phyloP scores from a whole-genome alignment of 441 rosid species.

The Biscutella auriculata region DNA sequence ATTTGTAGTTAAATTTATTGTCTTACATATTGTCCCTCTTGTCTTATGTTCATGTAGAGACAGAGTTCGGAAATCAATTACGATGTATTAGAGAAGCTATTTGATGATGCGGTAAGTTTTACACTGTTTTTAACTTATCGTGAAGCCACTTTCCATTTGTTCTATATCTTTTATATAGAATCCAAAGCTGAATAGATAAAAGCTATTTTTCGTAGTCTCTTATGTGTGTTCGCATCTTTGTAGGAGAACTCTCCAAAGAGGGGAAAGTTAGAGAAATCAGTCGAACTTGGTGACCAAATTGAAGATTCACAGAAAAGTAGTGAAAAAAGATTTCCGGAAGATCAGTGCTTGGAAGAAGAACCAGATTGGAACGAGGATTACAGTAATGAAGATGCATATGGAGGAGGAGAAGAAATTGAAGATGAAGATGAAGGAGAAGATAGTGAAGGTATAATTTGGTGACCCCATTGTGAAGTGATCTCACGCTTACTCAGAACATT shows the following conservation, averaged over 20 bases:
- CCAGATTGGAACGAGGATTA: conserved; percentile 4
- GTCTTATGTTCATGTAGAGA: conserved; percentile 14
- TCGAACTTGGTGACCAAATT: background rate
- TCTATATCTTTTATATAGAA: background rate
- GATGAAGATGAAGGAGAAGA: conserved; percentile 3
- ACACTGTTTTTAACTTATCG: background rate
- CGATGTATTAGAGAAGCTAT: conserved; percentile 23
- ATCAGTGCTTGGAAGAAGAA: conserved; percentile 1
- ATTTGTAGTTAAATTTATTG: background rate
- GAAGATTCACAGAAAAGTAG: background rate
- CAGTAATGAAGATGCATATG: conserved; percentile 4
- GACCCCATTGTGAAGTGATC: background rate
- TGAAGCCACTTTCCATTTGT: background rate
- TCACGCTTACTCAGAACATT: background rate
- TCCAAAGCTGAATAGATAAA: background rate
- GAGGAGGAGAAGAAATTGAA: conserved; percentile 1
- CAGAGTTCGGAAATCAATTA: conserved; percentile 20
- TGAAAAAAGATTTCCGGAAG: background rate
- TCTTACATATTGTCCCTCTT: background rate
- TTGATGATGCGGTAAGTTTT: conserved; percentile 23
- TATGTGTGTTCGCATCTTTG: conserved; percentile 7
- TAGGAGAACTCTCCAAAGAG: conserved; percentile 20
- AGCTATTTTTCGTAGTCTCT: conserved; percentile 1
- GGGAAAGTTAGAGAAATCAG: conserved; percentile 3
- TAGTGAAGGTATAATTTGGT: conserved; percentile 12